Evolutionary conservation across 768 basidiomycete genomes (phyloP), one percentile per base, ranked within the genome.

Genomic region (Lepiota venenata): DNA sequence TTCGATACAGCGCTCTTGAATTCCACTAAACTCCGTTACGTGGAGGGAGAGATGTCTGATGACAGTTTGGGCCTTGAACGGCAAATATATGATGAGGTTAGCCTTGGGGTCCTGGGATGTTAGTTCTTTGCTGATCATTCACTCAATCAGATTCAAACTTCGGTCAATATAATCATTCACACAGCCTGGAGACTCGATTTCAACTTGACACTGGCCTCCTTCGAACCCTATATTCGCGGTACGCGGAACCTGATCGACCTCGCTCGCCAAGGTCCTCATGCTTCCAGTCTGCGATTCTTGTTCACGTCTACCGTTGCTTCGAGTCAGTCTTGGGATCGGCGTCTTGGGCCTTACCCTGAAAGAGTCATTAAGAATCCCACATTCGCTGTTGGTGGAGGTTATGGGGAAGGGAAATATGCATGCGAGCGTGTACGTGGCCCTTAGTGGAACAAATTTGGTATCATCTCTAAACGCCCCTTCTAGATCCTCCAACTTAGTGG

Each of bases 171-270:
- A 20, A 64, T 77, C 47, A 71, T 77, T 20, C 75, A 77, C 51
- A 72, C 66, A 3, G 75, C 76, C 2, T 78, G 77, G 77, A 66
- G 63, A n/a, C 63, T 73, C 20, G 65, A 71, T 51, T 73, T 83
- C 64, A 79, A 79, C 52, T 69, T 81, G 1, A 69, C 72, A 9
- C 63, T 82, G 27, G 64, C 71, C 0, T 80, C 79, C 2, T 83
- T 82, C 49, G 80, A 82, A 55, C 58, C 72, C 3, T 74, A 80
- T 56, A 65, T 84, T 25, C 65, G 63, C n/a, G 76, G 77, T 20
- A 77, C 74, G 3, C 69, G 77, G 25, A 75, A 76, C 57, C 67
- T 83, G n/a, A 63, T 82, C 38, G 73, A 78, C 39, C 64, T 79
- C 6, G 69, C 64, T 0, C 57, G 70, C n/a, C 61, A 60, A 4